Percentiles rank a stretch among this genome's conserved stretches.
phyloP scores from a whole-genome alignment of 108 stramenopile genomes.

The Pseudonitzschia multistriata region DNA sequence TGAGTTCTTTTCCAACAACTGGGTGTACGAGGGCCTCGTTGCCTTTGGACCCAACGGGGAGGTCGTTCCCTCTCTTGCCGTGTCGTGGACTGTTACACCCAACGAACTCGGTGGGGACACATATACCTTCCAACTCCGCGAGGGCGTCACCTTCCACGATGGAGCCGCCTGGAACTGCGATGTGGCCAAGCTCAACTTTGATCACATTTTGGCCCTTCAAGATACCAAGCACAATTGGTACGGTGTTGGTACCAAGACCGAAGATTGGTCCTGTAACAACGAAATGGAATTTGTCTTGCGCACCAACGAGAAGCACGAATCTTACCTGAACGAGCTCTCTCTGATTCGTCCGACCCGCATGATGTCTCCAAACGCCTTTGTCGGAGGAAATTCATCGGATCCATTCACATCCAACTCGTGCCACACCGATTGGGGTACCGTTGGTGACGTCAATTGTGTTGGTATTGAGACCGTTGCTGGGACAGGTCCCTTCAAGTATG shows the following conservation, averaged over 20 bases:
- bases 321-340: slow-evolving; percentile 60
- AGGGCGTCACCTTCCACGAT: slow-evolving; percentile 71
- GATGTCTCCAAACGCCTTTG: slow-evolving; percentile 52
- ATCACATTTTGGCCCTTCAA: slow-evolving; percentile 58
- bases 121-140: slow-evolving; percentile 56
- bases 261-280: slow-evolving; percentile 47
- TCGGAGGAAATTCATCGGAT: slow-evolving; percentile 38
- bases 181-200: slow-evolving; percentile 66
- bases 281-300: slow-evolving; percentile 44
- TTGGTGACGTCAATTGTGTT: slow-evolving; percentile 43
- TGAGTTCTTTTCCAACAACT: slow-evolving; percentile 66
- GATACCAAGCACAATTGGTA: slow-evolving; percentile 49
- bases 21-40: slow-evolving; percentile 61
- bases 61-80: slow-evolving; percentile 49
- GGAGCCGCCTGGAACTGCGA: slow-evolving; percentile 54
- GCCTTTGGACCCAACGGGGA: slow-evolving; percentile 53
- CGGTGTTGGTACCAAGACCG: slow-evolving; percentile 34
- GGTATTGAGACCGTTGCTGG: slow-evolving; percentile 51
- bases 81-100: slow-evolving; percentile 30
- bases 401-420: slow-evolving; percentile 58
- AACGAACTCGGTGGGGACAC: slow-evolving; percentile 27
- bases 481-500: slow-evolving; percentile 62
- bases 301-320: slow-evolving; percentile 44
- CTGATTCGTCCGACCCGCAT: slow-evolving; percentile 65
- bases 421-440: slow-evolving; percentile 41